Conservation (phyloP, 1,284 basidiomycete species). For the Xanthoconium separans region DNA sequence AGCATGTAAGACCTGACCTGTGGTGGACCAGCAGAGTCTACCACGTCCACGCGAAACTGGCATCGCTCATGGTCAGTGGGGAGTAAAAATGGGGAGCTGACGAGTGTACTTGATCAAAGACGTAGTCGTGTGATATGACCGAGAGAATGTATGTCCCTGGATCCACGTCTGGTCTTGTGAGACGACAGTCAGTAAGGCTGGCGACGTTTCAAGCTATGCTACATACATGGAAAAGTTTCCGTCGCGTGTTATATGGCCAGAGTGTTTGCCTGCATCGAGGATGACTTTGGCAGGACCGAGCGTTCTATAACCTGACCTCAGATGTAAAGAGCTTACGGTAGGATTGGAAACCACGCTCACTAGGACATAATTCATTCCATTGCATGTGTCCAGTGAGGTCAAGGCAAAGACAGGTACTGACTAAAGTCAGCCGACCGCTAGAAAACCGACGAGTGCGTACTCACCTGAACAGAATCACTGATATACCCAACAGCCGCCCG, state of each 20-base stretch:
- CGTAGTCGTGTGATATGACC: conserved; percentile 60
- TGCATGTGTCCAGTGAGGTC: conserved; percentile 58
- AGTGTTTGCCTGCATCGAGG: conserved; percentile 56
- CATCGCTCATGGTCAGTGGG: conserved; percentile 2
- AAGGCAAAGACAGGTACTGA: conserved; percentile 41
- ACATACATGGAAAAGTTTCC: conserved; percentile 79
- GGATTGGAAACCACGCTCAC: conserved; percentile 38
- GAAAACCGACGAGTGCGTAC: not conserved
- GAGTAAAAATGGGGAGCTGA: not conserved
- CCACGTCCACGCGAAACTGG: conserved; percentile 55
- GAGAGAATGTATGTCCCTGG: conserved; percentile 67
- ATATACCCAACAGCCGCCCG: conserved; percentile 3
- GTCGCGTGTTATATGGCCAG: conserved; percentile 51
- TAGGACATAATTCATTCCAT: conserved; percentile 65
- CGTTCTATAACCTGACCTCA: conserved; percentile 38
- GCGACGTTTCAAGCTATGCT: conserved; percentile 42
- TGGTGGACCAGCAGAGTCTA: conserved; percentile 42
- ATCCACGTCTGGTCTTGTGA: conserved; percentile 57
- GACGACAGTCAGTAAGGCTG: conserved; percentile 12
- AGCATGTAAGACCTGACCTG: conserved; percentile 64
- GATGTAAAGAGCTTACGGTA: conserved; percentile 1
- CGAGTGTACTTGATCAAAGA: conserved; percentile 62
- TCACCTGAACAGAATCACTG: conserved; percentile 17
- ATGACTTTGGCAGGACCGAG: conserved; percentile 59
- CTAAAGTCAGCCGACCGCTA: conserved; percentile 1